Evolutionary conservation across 208 protist species (phyloP).

Genomic region (Crithidia mellificae): DNA sequence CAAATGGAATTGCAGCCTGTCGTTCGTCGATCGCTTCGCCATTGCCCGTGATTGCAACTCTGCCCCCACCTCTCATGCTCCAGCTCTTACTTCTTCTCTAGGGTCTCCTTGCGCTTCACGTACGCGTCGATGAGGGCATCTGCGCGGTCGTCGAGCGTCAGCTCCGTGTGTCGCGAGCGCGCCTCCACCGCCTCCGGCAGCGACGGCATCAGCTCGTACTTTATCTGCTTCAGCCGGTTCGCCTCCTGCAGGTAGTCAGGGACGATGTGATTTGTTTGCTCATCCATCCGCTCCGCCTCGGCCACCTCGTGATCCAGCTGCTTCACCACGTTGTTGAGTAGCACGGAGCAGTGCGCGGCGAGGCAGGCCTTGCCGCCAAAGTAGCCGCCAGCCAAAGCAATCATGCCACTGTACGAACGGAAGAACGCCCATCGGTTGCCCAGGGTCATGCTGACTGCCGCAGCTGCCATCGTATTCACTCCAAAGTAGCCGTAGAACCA

Average conservation of each 20-base stretch:
- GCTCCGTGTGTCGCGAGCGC: slow-evolving; percentile 20
- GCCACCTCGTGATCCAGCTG: slow-evolving; percentile 65
- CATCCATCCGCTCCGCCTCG: slow-evolving; percentile 73
- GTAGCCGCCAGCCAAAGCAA: slow-evolving; percentile 77
- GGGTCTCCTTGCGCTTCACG: slow-evolving; percentile 52
- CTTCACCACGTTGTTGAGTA: slow-evolving; percentile 50
- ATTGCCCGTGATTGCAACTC: too few relatives aligned
- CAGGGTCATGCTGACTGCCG: slow-evolving; percentile 64
- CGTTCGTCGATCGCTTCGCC: too few relatives aligned
- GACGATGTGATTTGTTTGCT: slow-evolving; percentile 59
- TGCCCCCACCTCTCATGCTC: background rate
- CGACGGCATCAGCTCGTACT: slow-evolving; percentile 64
- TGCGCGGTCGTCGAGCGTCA: slow-evolving; percentile 51
- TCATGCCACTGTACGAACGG: slow-evolving; percentile 71
- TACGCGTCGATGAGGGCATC: slow-evolving; percentile 68
- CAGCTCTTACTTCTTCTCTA: slow-evolving; percentile 36
- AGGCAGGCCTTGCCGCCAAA: slow-evolving; percentile 74
- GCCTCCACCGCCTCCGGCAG: slow-evolving; percentile 44
- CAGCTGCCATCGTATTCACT: slow-evolving; percentile 62
- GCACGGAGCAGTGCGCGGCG: slow-evolving; percentile 56
- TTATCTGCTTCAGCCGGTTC: slow-evolving; percentile 54
- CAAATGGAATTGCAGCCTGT: too few relatives aligned
- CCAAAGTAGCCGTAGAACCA: slow-evolving; percentile 89
- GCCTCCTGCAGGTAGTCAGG: slow-evolving; percentile 69
- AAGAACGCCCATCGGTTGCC: slow-evolving; percentile 74